Conservation (phyloP, 2,329 filamentous ascomycete genomes). For the Didymella lethalis region DNA sequence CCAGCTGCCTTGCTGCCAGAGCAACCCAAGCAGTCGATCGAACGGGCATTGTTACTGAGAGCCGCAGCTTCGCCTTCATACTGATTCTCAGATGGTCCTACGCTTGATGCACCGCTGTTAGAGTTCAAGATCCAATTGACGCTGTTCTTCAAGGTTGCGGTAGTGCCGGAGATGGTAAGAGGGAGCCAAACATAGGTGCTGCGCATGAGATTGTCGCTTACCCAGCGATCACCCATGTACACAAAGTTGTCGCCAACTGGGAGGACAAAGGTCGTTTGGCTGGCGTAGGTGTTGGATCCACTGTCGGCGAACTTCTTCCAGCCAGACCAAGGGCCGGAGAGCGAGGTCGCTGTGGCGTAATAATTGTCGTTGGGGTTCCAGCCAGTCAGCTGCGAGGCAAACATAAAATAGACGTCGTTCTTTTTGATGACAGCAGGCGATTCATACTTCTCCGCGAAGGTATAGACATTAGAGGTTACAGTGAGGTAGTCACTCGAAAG, state of each 20-base stretch:
- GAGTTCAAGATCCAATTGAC: conserved; percentile 65
- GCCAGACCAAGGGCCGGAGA: conserved; percentile 67
- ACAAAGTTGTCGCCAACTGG: conserved; percentile 56
- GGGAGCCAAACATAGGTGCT: conserved; percentile 73
- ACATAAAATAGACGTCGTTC: conserved; percentile 69
- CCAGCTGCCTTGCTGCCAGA: conserved; percentile 61
- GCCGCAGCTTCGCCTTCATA: conserved; percentile 62
- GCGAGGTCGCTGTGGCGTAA: conserved; percentile 65
- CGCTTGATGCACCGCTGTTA: conserved; percentile 54
- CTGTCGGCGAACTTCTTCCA: conserved; percentile 67
- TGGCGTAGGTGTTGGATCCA: conserved; percentile 66
- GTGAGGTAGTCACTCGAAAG: conserved; percentile 66
- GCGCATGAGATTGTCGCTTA: conserved; percentile 64
- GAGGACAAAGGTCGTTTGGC: conserved; percentile 69
- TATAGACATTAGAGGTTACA: conserved; percentile 58
- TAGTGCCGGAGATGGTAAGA: conserved; percentile 61
- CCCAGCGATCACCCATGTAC: conserved; percentile 75
- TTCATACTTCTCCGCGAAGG: conserved; percentile 66
- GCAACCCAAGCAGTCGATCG: conserved; percentile 61
- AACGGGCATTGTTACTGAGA: conserved; percentile 56
- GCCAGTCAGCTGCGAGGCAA: conserved; percentile 60
- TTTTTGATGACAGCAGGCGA: conserved; percentile 70
- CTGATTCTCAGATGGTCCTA: conserved; percentile 56
- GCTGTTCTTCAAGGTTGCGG: conserved; percentile 59
- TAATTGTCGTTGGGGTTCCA: conserved; percentile 72